phyloP scores from a whole-genome alignment of 257 asterid species.

The Marsdenia floribunda region DNA sequence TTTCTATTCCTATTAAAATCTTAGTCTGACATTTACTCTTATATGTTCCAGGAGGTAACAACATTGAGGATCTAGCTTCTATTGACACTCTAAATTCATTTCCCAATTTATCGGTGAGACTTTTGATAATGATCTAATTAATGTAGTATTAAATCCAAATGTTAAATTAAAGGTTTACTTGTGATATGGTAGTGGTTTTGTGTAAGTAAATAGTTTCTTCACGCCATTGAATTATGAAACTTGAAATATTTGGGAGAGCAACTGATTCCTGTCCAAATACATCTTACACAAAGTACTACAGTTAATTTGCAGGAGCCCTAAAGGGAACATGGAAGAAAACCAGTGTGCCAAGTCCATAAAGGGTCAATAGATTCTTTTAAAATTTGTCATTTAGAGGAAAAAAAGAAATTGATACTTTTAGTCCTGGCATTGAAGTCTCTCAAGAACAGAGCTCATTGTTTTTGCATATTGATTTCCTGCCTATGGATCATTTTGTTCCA shows the following conservation, averaged over 20 bases:
- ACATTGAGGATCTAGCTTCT: slow-evolving; percentile 60
- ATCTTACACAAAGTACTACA: background rate
- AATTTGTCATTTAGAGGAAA: background rate
- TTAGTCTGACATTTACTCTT: slow-evolving; percentile 20
- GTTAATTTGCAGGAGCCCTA: background rate
- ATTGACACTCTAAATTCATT: slow-evolving; percentile 75
- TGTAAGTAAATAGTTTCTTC: background rate
- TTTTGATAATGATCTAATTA: slow-evolving; percentile 4
- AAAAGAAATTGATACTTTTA: background rate
- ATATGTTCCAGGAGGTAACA: slow-evolving; percentile 58
- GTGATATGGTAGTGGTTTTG: background rate
- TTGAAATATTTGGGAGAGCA: background rate
- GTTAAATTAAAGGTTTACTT: background rate
- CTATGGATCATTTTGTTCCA: slow-evolving; percentile 17
- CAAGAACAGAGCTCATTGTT: background rate
- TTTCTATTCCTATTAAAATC: slow-evolving; percentile 14
- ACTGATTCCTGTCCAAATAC: background rate
- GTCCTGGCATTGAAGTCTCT: background rate
- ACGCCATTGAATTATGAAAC: background rate
- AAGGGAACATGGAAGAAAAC: background rate
- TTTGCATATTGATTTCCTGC: background rate
- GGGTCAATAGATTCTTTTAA: background rate
- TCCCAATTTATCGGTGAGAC: slow-evolving; percentile 72
- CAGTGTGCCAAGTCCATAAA: background rate
- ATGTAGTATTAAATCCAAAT: background rate